These are phyloP conservation scores for Penicillium herquei DNA, from an alignment of 495 filamentous ascomycete species.

Conservation along the genomic window DNA sequence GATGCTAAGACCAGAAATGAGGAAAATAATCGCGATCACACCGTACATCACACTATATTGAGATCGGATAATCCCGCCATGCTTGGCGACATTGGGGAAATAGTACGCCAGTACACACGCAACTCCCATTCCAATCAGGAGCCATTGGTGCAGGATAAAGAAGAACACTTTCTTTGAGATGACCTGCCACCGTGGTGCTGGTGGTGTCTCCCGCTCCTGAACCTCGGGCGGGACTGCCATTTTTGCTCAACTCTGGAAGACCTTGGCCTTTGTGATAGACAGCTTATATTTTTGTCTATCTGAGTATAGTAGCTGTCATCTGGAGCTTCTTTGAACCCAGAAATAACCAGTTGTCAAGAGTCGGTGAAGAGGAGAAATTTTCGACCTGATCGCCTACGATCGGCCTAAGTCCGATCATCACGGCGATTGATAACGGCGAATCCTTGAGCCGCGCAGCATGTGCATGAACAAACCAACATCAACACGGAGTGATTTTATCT, in stretches of 20 bases:
- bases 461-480: not conserved
- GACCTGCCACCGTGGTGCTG: slow-evolving; percentile 7
- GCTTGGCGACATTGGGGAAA: slow-evolving; percentile 53
- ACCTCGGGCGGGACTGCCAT: slow-evolving; percentile 13
- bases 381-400: slow-evolving; percentile 14
- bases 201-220: not conserved
- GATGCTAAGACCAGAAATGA: slow-evolving; percentile 54
- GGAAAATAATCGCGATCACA: slow-evolving; percentile 52
- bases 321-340: not conserved
- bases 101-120: slow-evolving; percentile 50
- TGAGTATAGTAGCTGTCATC: not conserved
- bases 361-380: not conserved
- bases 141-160: slow-evolving; percentile 54
- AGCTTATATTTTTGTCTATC: not conserved
- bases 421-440: slow-evolving; percentile 18
- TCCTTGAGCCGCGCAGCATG: slow-evolving; percentile 8
- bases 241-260: not conserved
- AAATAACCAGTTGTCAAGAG: not conserved
- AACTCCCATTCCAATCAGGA: slow-evolving; percentile 54
- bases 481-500: not conserved
- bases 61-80: slow-evolving; percentile 51
- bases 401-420: slow-evolving; percentile 21
- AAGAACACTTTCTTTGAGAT: slow-evolving; percentile 19
- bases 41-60: slow-evolving; percentile 56
- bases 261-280: not conserved